Evolutionary conservation across 495 filamentous ascomycete genomes (phyloP).

Genomic region (Talaromyces thailandensis): DNA sequence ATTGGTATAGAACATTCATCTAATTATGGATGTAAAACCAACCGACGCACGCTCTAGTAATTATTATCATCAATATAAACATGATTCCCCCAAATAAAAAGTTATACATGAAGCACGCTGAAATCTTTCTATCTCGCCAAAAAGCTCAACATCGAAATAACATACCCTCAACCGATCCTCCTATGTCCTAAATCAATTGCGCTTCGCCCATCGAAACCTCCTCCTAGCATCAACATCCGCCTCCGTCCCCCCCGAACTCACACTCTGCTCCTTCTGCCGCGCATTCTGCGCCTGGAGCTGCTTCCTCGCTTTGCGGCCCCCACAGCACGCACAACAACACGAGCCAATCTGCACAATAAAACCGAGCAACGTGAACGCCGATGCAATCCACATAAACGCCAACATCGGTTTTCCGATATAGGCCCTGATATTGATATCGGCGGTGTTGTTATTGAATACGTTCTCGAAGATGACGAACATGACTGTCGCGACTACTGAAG

Average conservation of each 20-base stretch:
- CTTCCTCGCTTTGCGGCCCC: conserved; percentile 33
- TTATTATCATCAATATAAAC: neutral
- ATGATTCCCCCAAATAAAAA: neutral
- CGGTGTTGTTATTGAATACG: conserved; percentile 51
- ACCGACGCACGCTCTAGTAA: neutral
- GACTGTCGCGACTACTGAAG: conserved; percentile 64
- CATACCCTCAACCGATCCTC: neutral
- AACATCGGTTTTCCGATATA: conserved; percentile 68
- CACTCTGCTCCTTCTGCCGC: conserved; percentile 13
- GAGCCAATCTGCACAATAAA: conserved; percentile 64
- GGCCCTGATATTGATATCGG: conserved; percentile 66
- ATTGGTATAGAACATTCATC: too few relatives aligned
- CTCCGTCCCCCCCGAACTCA: neutral
- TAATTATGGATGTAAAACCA: too few relatives aligned
- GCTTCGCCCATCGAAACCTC: conserved; percentile 2
- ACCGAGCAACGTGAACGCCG: conserved; percentile 53
- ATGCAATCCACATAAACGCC: conserved; percentile 81
- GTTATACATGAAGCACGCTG: neutral
- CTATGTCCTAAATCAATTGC: neutral
- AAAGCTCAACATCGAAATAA: neutral
- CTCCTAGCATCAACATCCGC: neutral
- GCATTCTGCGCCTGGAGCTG: conserved; percentile 21
- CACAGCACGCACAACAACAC: conserved; percentile 51
- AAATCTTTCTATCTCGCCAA: neutral
- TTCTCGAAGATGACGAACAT: conserved; percentile 73